These are phyloP conservation scores for Pichia nanzhaoensis DNA, from an alignment of 805 yeast genomes.

Conservation along the genomic window DNA sequence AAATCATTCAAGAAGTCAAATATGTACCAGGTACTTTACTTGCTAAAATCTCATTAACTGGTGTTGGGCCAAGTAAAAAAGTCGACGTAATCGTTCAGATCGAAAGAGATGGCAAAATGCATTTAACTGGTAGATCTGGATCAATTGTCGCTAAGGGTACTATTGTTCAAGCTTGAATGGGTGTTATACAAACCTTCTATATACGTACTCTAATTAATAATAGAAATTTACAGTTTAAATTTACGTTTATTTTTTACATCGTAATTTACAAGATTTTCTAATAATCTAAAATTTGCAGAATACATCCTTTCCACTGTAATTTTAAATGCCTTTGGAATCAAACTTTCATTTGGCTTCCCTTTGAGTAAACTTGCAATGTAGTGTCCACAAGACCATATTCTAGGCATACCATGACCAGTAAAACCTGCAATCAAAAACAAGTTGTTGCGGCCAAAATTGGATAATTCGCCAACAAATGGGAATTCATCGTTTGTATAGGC, in stretches of 20 bases:
- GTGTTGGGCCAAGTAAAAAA: slow-evolving; percentile 54
- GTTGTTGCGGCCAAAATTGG: slow-evolving; percentile 23
- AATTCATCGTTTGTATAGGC: slow-evolving; percentile 37
- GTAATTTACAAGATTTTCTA: slow-evolving; percentile 2
- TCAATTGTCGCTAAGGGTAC: slow-evolving; percentile 45
- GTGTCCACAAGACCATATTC: slow-evolving; percentile 35
- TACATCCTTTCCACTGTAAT: slow-evolving; percentile 11
- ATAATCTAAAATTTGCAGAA: not conserved
- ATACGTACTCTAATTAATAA: not conserved
- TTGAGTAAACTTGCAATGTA: slow-evolving; percentile 29
- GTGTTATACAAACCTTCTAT: not conserved
- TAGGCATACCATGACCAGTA: slow-evolving; percentile 49
- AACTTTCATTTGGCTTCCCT: not conserved
- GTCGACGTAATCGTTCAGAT: slow-evolving; percentile 66
- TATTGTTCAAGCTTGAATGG: slow-evolving; percentile 25
- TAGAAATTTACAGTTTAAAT: slow-evolving; percentile 5
- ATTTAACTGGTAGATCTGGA: slow-evolving; percentile 56
- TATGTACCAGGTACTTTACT: slow-evolving; percentile 67
- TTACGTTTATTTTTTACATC: slow-evolving; percentile 4
- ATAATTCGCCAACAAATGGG: slow-evolving; percentile 40
- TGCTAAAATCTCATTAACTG: slow-evolving; percentile 72
- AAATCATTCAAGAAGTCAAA: slow-evolving; percentile 67
- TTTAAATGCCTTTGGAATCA: slow-evolving; percentile 10
- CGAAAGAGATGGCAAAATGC: slow-evolving; percentile 57
- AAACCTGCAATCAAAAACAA: slow-evolving; percentile 39